phyloP scores from a whole-genome alignment of 495 filamentous ascomycete species.

The Penicillium nucicola region DNA sequence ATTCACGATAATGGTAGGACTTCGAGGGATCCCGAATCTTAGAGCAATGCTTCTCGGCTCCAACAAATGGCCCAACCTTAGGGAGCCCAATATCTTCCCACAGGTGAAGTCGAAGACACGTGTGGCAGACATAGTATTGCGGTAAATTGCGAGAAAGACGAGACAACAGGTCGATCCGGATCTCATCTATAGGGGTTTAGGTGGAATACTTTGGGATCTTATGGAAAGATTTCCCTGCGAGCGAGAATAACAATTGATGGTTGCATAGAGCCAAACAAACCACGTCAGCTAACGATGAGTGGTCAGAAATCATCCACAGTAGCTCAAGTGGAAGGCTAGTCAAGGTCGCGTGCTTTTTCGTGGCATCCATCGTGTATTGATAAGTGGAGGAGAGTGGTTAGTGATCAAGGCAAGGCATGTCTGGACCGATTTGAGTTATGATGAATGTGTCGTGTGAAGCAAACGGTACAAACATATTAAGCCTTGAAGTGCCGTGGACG shows the following conservation, averaged over 20 bases:
- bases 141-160: conserved; percentile 2
- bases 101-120: neutral
- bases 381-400: too few relatives aligned
- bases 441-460: too few relatives aligned
- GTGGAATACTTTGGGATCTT: neutral
- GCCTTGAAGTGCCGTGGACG: too few relatives aligned
- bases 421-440: too few relatives aligned
- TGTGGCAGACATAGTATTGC: conserved; percentile 1
- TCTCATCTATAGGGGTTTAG: neutral
- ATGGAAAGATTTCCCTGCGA: neutral
- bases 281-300: neutral
- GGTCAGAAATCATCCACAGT: neutral
- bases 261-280: neutral
- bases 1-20: too few relatives aligned
- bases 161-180: neutral
- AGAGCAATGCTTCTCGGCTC: neutral
- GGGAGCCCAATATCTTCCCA: neutral
- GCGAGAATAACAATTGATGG: neutral
- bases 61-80: neutral
- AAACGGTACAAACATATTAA: too few relatives aligned
- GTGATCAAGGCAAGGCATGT: too few relatives aligned
- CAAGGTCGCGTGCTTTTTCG: too few relatives aligned
- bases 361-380: too few relatives aligned
- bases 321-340: too few relatives aligned
- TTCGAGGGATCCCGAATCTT: neutral